These are phyloP conservation scores for Mycosarcoma maydis DNA, from an alignment of 1,284 basidiomycete genomes.

Conservation along the genomic window DNA sequence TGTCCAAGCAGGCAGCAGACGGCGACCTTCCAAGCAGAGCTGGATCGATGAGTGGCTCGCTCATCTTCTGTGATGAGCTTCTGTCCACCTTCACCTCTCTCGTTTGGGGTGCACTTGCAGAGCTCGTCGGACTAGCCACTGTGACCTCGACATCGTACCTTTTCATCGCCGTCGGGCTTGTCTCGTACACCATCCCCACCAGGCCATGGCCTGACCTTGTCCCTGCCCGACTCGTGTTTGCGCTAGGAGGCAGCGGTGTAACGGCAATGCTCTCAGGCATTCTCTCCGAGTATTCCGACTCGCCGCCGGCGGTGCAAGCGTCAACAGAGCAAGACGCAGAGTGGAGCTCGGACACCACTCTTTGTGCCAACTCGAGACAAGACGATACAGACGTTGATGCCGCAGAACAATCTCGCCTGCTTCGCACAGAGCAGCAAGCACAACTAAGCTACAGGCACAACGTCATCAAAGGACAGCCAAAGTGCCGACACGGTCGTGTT, in stretches of 20 bases:
- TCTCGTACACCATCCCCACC: constrained; percentile 38
- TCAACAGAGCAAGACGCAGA: not conserved
- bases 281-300: constrained; percentile 28
- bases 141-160: constrained; percentile 46
- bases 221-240: constrained; percentile 50
- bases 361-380: not conserved
- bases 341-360: constrained; percentile 3
- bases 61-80: constrained; percentile 56
- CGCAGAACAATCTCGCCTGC: not conserved
- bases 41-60: constrained; percentile 54
- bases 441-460: no score
- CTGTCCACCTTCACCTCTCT: constrained; percentile 46
- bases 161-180: constrained; percentile 43
- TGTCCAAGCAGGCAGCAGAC: not conserved
- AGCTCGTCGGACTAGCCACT: constrained; percentile 34
- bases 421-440: no score
- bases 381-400: not conserved
- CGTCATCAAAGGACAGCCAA: not conserved
- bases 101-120: constrained; percentile 51
- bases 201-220: constrained; percentile 53
- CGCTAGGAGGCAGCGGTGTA: constrained; percentile 48
- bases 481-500: constrained; percentile 35
- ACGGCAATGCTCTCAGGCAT: constrained; percentile 54
- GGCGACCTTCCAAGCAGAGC: constrained; percentile 12
- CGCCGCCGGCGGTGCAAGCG: not conserved